phyloP scores from a whole-genome alignment of 164 flowering plant genomes.

The Annona squamosa region DNA sequence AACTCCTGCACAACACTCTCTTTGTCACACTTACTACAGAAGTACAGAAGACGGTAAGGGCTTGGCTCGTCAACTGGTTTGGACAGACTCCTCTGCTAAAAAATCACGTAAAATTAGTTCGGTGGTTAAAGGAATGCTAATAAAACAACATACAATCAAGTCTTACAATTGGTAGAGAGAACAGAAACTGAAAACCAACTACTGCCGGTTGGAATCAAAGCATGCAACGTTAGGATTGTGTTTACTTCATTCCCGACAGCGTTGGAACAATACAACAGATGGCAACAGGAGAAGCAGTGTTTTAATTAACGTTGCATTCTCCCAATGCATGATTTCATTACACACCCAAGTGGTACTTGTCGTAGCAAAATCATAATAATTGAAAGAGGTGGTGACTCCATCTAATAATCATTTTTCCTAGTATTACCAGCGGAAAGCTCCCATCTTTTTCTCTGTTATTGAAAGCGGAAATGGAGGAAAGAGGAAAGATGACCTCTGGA shows the following conservation, averaged over 20 bases:
- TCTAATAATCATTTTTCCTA: too few relatives aligned
- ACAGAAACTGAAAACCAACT: not conserved
- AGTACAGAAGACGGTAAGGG: constrained; percentile 42
- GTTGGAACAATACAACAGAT: too few relatives aligned
- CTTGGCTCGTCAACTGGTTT: constrained; percentile 23
- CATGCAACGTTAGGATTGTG: not conserved
- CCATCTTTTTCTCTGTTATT: too few relatives aligned
- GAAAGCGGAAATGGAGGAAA: too few relatives aligned
- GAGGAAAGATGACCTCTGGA: not conserved
- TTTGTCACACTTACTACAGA: constrained; percentile 46
- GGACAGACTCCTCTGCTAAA: constrained; percentile 12
- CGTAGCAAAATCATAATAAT: too few relatives aligned
- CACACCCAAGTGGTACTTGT: too few relatives aligned
- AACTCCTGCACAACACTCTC: constrained; percentile 43
- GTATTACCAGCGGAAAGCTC: too few relatives aligned
- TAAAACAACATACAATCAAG: too few relatives aligned
- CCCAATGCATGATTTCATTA: too few relatives aligned
- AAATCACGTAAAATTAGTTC: not conserved
- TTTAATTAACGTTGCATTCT: too few relatives aligned
- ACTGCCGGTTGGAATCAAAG: not conserved
- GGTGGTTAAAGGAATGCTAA: not conserved
- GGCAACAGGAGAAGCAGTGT: too few relatives aligned
- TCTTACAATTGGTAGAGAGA: not conserved
- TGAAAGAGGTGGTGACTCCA: too few relatives aligned
- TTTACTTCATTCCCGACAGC: not conserved